Base-by-base conservation (phyloP, 2,329 filamentous ascomycete genomes). In the Acrodontium crateriforme region DNA sequence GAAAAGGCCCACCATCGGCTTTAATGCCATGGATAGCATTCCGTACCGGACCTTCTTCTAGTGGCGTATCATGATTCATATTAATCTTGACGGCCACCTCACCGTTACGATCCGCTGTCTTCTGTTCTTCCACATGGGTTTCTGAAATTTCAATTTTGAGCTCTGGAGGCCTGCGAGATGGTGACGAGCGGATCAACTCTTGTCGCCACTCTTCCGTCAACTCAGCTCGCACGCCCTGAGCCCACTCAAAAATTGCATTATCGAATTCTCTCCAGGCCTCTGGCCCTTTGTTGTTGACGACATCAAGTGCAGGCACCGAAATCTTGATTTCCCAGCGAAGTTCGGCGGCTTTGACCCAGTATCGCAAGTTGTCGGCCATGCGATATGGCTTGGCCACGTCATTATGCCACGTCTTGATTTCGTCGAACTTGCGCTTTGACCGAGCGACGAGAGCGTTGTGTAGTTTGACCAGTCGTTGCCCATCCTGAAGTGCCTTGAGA, bases 281-380 rank as follows among this genome's bases (percentile, higher is more conserved):
- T 10, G 24, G 25, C 1, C 66, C 66, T 27, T 70, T 65, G 47
- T 76, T 77, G 48, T 85, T 78, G 13, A 93, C 85, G 6, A 94
- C 69, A 16, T 78, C 83, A 55, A 91, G 76, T 13, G 87, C 82
- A 47, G 94, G 83, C 29, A 93, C 67, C 38, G 77, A 71, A 28
- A 95, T 63, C 41, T 79, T 69, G 20, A 85, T 71, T 56, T 95
- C 89, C 76, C 87, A 98, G 30, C 89, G 74, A 33, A 95, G 65
- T 58, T 98, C 85, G 6, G 85, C 84, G 1, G 87, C 89, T 60
- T 98, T 98, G 56, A 80, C 71, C 87, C 89, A 98, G 62, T 79
- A 98, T 21, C 84, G 73, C 36, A 98, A 65, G 52, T 98, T 98
- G 44, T 98, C 89, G 3, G 85, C 83, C 37, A 77, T 77, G 26